Base-by-base conservation (phyloP, 495 filamentous ascomycete genomes). In the Hyphodiscus hymeniophilus region DNA sequence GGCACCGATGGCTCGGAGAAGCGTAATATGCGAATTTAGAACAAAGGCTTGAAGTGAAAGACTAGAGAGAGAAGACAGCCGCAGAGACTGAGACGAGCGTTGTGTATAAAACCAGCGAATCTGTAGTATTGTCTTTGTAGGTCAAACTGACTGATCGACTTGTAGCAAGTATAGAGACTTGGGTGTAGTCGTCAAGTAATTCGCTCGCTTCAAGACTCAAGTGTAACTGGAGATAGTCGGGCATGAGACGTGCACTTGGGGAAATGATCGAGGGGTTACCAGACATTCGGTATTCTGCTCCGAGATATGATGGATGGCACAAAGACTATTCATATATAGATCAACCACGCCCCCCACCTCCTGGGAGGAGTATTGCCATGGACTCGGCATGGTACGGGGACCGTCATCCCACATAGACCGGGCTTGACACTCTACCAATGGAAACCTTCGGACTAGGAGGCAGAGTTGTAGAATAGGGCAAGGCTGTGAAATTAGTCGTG, bases 271-370 rank as follows among this genome's bases (percentile, higher is more conserved):
- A 47, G 48, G 48, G 56, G 45, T 54, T 54, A 46, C 55, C 50
- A 58, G 21, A 43, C 46, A 38, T 50, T 51, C 50, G 51, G 56
- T 52, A 55, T 55, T 51, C 38, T 13, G 20, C 35, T 55, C 48
- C 40, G 22, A 59, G 51, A 59, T 52, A 13, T 5, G 13, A 4
- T 7, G 1, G 18, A 41, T 24, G 21, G 17, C 13, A 41, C 18
- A 41, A n/a, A 20, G 50, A 49, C 44, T 52, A 42, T 59, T 55
- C 51, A 59, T 55, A 59, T 59, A 59, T 16, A 50, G 51, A 50
- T 45, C 45, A 28, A 48, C 56, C 51, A n/a, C n/a, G 45, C 28
- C 13, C 48, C 45, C 48, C 40, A 20, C 42, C 43, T 13, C 8
- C 20, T 13, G 34, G 41, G 36, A 47, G 44, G 42, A 56, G 47